A percentile compares a stretch with the other conserved stretches of the same genome.
Evolutionary conservation across 768 basidiomycete genomes (phyloP).

Genomic region (Udeniomyces megalosporus): DNA sequence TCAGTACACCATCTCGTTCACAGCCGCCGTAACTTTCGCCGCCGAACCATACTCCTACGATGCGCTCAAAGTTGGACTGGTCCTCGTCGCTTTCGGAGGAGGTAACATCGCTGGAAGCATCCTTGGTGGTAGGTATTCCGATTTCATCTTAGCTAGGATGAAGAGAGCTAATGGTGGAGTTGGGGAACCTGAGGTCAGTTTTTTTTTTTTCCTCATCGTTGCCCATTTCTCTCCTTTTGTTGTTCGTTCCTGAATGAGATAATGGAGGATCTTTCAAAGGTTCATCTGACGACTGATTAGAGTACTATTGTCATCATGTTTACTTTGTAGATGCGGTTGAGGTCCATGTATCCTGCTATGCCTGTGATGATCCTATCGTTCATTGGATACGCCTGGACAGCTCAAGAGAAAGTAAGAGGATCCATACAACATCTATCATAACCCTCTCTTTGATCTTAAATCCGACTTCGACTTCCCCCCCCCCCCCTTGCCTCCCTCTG

Average conservation of each 20-base stretch:
- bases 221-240: background rate
- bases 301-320: background rate
- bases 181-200: slow-evolving; percentile 47
- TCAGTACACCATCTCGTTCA: slow-evolving; percentile 55
- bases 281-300: slow-evolving; percentile 38
- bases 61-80: slow-evolving; percentile 54
- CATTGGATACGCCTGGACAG: slow-evolving; percentile 61
- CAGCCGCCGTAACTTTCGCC: slow-evolving; percentile 44
- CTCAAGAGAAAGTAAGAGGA: slow-evolving; percentile 34
- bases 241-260: background rate
- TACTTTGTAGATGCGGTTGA: background rate
- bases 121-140: slow-evolving; percentile 45
- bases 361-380: slow-evolving; percentile 44
- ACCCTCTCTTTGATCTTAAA: background rate
- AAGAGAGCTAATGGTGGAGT: slow-evolving; percentile 37
- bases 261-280: too few species aligned
- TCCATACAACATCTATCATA: too few species aligned
- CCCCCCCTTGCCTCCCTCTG: background rate
- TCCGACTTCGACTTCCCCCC: too few species aligned
- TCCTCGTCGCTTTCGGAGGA: slow-evolving; percentile 54
- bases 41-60: slow-evolving; percentile 42
- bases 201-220: background rate
- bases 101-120: slow-evolving; percentile 21
- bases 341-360: slow-evolving; percentile 32
- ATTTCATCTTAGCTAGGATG: slow-evolving; percentile 35